Evolutionary conservation across 1,139 yeast genomes (phyloP).

Genomic region (Pichia norvegensis): DNA sequence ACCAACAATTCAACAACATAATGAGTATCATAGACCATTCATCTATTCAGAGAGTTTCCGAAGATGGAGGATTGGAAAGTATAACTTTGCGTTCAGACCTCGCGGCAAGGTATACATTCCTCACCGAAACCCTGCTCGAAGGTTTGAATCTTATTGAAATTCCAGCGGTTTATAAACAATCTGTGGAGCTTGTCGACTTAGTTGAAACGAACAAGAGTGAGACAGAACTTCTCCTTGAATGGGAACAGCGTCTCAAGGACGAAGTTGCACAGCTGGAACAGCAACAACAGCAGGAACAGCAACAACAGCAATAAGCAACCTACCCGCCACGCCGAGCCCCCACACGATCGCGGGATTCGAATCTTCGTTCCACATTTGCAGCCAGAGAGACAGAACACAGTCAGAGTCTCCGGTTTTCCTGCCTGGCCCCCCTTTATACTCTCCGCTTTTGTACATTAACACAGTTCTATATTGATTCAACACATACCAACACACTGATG

Average conservation of each 20-base stretch:
- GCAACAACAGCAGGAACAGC: neutral
- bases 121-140: constrained; percentile 26
- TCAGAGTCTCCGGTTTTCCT: neutral
- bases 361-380: neutral
- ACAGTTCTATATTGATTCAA: no score
- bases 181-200: constrained; percentile 18
- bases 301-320: constrained; percentile 4
- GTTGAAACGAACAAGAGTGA: constrained; percentile 13
- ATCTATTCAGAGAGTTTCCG: constrained; percentile 19
- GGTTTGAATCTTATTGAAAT: constrained; percentile 16
- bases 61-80: constrained; percentile 21
- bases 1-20: neutral
- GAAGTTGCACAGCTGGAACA: constrained; percentile 4
- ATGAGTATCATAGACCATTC: constrained; percentile 18
- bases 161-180: constrained; percentile 10
- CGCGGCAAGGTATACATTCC: constrained; percentile 27
- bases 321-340: neutral
- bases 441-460: neutral
- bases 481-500: neutral
- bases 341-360: no score
- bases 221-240: constrained; percentile 13
- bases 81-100: constrained; percentile 28
- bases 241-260: constrained; percentile 14
- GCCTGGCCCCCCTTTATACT: neutral
- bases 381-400: neutral